Conservation (phyloP, 176 grass and related monocot species). For the Zea mays region Zm-B73-REFERENCE-NAM-5.0 NC_050103.1:163855001-163855500, state of each 20-base stretch:
- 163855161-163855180: slow-evolving; percentile 34
- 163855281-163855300: background rate
- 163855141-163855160: slow-evolving; percentile 18
- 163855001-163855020: slow-evolving; percentile 88
- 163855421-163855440: background rate
- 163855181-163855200: slow-evolving; percentile 90
- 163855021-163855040: slow-evolving; percentile 82
- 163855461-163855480: slow-evolving; percentile 42
- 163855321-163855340: slow-evolving; percentile 12
- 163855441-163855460: background rate
- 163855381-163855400: slow-evolving; percentile 66
- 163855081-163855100: slow-evolving; percentile 82
- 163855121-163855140: slow-evolving; percentile 13
- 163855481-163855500: slow-evolving; percentile 91
- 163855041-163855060: slow-evolving; percentile 91
- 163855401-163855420: slow-evolving; percentile 47
- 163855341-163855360: slow-evolving; percentile 89
- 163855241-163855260: background rate
- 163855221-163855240: slow-evolving; percentile 78
- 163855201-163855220: slow-evolving; percentile 99
- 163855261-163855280: slow-evolving; percentile 25
- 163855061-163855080: slow-evolving; percentile 93
- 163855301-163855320: slow-evolving; percentile 1
- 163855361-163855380: slow-evolving; percentile 87
- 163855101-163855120: slow-evolving; percentile 59